A percentile compares a stretch with the other conserved stretches of the same genome.
Evolutionary conservation across 345 rosid genomes (phyloP).

Genomic region (Acer negundo): DNA sequence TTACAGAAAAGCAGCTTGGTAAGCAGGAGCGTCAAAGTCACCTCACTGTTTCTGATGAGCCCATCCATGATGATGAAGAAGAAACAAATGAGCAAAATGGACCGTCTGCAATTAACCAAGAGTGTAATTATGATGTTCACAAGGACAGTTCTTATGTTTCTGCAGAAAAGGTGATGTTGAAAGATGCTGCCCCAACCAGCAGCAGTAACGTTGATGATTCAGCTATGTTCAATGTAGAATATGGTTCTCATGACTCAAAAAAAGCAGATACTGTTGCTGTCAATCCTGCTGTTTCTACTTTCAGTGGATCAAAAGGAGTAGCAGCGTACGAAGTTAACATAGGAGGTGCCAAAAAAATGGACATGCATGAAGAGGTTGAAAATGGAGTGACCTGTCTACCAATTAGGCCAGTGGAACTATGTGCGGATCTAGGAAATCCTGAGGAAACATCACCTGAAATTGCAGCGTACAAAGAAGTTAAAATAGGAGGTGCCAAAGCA

Average conservation of each 20-base stretch:
- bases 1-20: neutral
- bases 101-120: slow-evolving; percentile 15
- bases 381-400: neutral
- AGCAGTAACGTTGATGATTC: neutral
- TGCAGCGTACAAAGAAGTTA: too few species aligned
- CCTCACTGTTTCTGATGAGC: slow-evolving; percentile 10
- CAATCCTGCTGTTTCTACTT: neutral
- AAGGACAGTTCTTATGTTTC: neutral
- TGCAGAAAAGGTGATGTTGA: neutral
- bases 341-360: neutral
- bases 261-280: slow-evolving; percentile 1
- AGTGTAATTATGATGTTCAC: slow-evolving; percentile 1
- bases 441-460: neutral
- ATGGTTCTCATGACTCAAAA: neutral
- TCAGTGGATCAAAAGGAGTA: neutral
- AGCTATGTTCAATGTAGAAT: neutral
- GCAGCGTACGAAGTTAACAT: neutral
- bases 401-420: neutral
- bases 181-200: neutral
- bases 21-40: slow-evolving; percentile 3
- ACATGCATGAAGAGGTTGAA: neutral
- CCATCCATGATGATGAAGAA: slow-evolving; percentile 13
- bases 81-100: slow-evolving; percentile 10
- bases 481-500: too few species aligned
- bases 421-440: neutral